Evolutionary conservation across 305 asterid genomes (phyloP).

Genomic region (Fraxinus baroniana): DNA sequence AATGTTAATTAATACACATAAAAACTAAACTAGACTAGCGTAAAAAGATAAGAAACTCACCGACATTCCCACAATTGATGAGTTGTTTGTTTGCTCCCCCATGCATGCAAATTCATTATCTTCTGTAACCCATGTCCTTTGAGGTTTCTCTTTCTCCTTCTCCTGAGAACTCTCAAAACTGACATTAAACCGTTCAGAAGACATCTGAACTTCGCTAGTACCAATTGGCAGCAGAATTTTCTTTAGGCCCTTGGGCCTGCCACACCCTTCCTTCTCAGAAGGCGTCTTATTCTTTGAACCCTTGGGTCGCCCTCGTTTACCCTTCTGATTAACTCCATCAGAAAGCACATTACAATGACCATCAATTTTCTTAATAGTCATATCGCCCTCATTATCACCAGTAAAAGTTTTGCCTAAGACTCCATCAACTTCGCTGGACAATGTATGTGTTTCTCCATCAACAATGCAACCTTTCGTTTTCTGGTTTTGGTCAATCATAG

Average conservation of each 20-base stretch:
- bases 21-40: constrained; percentile 14
- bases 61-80: constrained; percentile 23
- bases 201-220: constrained; percentile 5
- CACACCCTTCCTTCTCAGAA: background rate
- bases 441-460: background rate
- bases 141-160: constrained; percentile 9
- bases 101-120: constrained; percentile 15
- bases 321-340: constrained; percentile 10
- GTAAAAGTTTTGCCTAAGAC: background rate
- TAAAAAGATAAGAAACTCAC: constrained; percentile 36
- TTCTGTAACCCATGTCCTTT: constrained; percentile 2
- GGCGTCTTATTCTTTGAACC: constrained; percentile 14
- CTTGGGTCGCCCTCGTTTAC: constrained; percentile 2
- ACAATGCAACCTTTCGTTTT: background rate
- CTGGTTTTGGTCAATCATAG: background rate
- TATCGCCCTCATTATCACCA: constrained; percentile 1
- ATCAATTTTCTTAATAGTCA: constrained; percentile 14
- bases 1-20: constrained; percentile 5
- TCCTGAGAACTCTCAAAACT: background rate
- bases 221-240: background rate
- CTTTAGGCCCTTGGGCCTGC: constrained; percentile 6
- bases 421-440: background rate
- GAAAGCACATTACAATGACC: constrained; percentile 6
- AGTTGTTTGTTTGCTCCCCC: constrained; percentile 24
- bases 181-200: background rate